Evolutionary conservation across 352 stramenopile genomes (phyloP), one percentile per base, ranked within the genome.

Genomic region (Pythium aquatile): DNA sequence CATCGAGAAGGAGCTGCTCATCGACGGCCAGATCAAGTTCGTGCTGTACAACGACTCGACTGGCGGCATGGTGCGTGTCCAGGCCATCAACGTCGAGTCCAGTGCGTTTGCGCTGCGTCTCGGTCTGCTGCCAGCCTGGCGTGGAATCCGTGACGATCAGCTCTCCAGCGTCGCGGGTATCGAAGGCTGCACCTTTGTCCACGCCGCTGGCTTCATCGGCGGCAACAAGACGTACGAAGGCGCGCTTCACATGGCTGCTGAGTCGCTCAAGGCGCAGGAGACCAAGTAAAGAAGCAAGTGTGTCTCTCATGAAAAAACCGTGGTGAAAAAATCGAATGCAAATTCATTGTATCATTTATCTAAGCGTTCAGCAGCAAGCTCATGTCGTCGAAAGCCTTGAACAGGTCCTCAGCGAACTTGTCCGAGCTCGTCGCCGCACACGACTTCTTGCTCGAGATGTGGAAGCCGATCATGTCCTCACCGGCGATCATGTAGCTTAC

Each of bases 181-280:
- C 70, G 74, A 87, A 17, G 97, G 91, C 63, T 97, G 89, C 77
- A 98, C 91, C 3, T 99, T 99, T 74, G 92, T 98, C 64, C 97
- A 99, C 81, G 96, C 93, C 5, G 92, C 90, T n/a, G 97, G 97
- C 39, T 99, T 99, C 78, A 99, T 99, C 62, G 97, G 97, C 13
- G 97, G 97, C 62, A 98, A 99, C 81, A 88, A 91, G 55, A 99
- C 83, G 39, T 97, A 90, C 63, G 93, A 98, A 58, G 97, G 97
- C 28, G 97, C 93, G 4, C 73, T 99, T 40, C 66, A 93, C 58
- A 99, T 99, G 97, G 97, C 97, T 0, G 72, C 77, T 44, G 72
- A 86, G 64, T 90, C 83, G 20, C 69, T 94, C 11, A 68, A 82
- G 32, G 61, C 55, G 26, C 59, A 72, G 44, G 52, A 71, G 39